Base-by-base conservation (phyloP, 805 yeast species). In the Candida berthetii region DNA sequence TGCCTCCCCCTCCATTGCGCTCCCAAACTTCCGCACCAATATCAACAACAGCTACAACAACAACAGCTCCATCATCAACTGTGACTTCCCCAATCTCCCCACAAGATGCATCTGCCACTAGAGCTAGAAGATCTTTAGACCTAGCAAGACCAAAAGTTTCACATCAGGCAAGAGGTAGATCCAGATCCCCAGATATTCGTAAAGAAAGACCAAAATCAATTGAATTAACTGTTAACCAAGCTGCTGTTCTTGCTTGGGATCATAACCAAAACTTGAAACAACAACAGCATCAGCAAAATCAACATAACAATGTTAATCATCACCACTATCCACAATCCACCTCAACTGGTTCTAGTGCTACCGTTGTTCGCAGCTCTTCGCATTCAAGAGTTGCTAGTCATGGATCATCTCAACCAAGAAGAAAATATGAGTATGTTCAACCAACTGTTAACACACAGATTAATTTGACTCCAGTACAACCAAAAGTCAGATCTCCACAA, bases 231-330 rank as follows among this genome's bases (percentile, higher is more conserved):
- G 41, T 55, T 7, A 46, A 49, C 9, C 49, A 50, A 39, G 60
- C 60, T 18, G 60, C 60, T 1, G 17, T 47, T 3, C 34, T 53
- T 4, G 60, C 60, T 4, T 55, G 60, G 60, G 55, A 53, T 33
- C 48, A 44, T 17, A 44, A 41, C 18, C 25, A 6, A 22, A 22
- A 22, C 25, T 22, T 7, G 9, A 7, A 22, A 22, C 9, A 22
- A 22, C 9, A 22, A 22, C 25, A 22, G 9, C 25, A 22, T 22
- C 25, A 6, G 6, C 25, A 22, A 22, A 22, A 9, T 7, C 25
- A 22, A 44, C 44, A 19, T 43, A 31, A 31, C 16, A 29, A 25
- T 18, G n/a, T n/a, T n/a, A n/a, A n/a, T n/a, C n/a, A 9, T 22
- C 25, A 22, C 25, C 37, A 33, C 17, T 15, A 27, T n/a, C 13